These are phyloP conservation scores for Amanita subjunquillea DNA, from an alignment of 768 basidiomycete species.

Conservation along the genomic window DNA sequence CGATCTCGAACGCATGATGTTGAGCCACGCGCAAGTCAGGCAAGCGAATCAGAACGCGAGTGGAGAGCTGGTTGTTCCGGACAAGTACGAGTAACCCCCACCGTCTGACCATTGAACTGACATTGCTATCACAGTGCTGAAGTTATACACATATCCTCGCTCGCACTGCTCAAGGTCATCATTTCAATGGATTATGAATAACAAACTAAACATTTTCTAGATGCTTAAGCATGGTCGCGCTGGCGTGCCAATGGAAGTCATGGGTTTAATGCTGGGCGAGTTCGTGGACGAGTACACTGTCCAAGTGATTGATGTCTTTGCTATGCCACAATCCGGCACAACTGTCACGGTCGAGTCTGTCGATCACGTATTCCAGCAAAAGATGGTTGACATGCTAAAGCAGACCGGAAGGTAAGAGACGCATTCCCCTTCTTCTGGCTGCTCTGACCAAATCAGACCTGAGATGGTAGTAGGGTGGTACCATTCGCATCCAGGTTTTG, in stretches of 20 bases:
- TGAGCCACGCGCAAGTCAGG: conserved; percentile 35
- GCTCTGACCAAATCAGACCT: conserved; percentile 37
- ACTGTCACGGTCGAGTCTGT: conserved; percentile 97
- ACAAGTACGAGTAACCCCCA: conserved; percentile 18
- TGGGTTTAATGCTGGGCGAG: conserved; percentile 96
- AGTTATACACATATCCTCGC: conserved; percentile 93
- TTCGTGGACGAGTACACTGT: conserved; percentile 98
- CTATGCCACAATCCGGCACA: conserved; percentile 98
- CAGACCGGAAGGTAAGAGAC: conserved; percentile 85
- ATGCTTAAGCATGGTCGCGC: conserved; percentile 99
- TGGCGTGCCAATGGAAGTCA: conserved; percentile 99
- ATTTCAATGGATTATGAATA: not conserved
- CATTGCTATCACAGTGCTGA: conserved; percentile 50
- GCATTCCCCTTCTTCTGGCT: not conserved
- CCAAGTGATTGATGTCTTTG: conserved; percentile 93
- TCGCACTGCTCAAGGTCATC: conserved; percentile 89
- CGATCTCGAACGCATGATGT: conserved; percentile 37
- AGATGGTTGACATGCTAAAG: conserved; percentile 98
- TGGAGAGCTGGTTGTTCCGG: conserved; percentile 49
- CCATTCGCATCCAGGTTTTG: conserved; percentile 99
- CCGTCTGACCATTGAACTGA: not conserved
- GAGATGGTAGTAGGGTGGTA: conserved; percentile 99
- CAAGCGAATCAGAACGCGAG: conserved; percentile 29
- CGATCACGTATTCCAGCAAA: conserved; percentile 96
- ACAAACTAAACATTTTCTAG: conserved; percentile 28